Evolutionary conservation across 164 flowering plant species (phyloP).

Genomic region (Vitis cinerea): DNA sequence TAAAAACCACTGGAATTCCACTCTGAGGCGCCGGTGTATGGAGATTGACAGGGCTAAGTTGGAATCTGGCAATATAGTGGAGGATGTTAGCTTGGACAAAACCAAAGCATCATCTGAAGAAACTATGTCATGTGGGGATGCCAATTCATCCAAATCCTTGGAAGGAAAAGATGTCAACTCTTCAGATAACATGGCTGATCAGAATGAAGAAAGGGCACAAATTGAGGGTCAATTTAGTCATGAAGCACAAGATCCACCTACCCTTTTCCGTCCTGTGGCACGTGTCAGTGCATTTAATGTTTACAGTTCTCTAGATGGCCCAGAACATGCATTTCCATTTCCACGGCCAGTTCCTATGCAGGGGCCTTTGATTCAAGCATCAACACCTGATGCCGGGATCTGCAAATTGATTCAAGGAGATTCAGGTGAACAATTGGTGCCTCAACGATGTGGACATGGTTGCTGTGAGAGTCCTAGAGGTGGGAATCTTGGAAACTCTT

Average conservation of each 20-base stretch:
- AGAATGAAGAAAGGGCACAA: conserved; percentile 24
- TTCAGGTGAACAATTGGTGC: conserved; percentile 46
- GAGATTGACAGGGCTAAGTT: conserved; percentile 33
- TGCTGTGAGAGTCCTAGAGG: conserved; percentile 42
- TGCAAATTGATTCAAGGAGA: conserved; percentile 47
- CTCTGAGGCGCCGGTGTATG: conserved; percentile 59
- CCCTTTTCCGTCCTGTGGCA: conserved; percentile 67
- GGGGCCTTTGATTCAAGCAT: conserved; percentile 40
- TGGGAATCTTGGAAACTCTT: conserved; percentile 23
- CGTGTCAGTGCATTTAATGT: conserved; percentile 71
- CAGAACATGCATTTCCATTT: conserved; percentile 18
- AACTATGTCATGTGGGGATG: conserved; percentile 61
- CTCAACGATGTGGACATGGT: conserved; percentile 70
- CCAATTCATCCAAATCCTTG: conserved; percentile 39
- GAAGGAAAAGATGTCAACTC: conserved; percentile 54
- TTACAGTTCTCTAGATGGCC: conserved; percentile 39
- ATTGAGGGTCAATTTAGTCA: conserved; percentile 18
- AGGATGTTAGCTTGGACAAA: conserved; percentile 55
- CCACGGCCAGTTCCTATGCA: conserved; percentile 30
- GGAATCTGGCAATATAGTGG: conserved; percentile 31
- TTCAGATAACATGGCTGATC: conserved; percentile 33
- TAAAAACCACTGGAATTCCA: conserved; percentile 97
- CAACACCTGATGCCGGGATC: conserved; percentile 45
- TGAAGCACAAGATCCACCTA: conserved; percentile 35
- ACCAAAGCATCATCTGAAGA: conserved; percentile 81